Evolutionary conservation across 306 rosid species (phyloP), one percentile per base, ranked within the genome.

Genomic region (Abrus pulchellus): DNA sequence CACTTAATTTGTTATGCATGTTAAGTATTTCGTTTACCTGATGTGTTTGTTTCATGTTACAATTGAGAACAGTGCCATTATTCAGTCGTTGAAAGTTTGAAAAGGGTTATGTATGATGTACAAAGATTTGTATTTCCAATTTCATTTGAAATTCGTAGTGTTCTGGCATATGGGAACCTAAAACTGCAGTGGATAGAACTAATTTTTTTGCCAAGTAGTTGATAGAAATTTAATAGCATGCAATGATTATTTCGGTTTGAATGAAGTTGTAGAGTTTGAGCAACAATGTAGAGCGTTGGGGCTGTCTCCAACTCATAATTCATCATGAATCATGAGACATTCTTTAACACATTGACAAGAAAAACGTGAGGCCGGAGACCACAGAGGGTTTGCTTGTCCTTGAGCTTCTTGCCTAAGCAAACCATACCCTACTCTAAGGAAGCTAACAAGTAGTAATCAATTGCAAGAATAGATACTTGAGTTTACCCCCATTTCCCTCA

Each of bases 311-410:
- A 41, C 65, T 14, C 28, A 60, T 47, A 53, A 74, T 33, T 75
- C 62, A 69, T 54, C 59, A 64, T 9, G 71, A 65, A 68, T 56
- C 73, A 57, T 28, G 69, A 77, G 43, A 50, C 55, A 81, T 76
- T 48, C 32, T 4, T 80, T 30, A 52, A 50, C 10, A 6, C 38
- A 27, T 65, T 66, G 62, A 73, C 79, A 44, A 38, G 28, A 47
- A 67, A 9, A 66, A 50, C 27, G 7, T 60, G 56, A 56, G 33
- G 48, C 36, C 20, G 20, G 20, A 20, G 20, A 72, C 60, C 41
- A 60, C 53, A 4, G 38, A 32, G 30, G 8, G 1, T 20, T 20
- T 20, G 20, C 9, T 79, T 62, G 72, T 36, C 72, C 7, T 62
- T 72, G 64, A 36, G 66, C 80, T 53, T 73, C 41, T 72, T 41